Evolutionary conservation across 78 protist genomes (phyloP).

Genomic region (Speleostelium caveatum): DNA sequence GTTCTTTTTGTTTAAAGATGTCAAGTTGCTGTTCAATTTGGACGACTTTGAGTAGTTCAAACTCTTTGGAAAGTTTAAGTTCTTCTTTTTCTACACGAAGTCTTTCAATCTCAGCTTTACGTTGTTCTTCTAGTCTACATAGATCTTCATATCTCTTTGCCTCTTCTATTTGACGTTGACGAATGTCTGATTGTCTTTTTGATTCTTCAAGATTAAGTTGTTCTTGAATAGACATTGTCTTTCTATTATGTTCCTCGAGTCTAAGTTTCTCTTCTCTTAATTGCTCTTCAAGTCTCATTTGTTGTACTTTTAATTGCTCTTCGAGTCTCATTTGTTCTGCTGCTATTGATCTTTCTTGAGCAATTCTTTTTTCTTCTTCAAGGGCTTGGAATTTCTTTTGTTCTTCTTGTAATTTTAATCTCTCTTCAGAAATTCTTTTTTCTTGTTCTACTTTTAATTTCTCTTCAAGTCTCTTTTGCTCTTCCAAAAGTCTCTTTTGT

Average conservation of each 20-base stretch:
- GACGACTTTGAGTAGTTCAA: too few species aligned
- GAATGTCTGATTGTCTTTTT: conserved; percentile 8
- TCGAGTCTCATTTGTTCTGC: background rate
- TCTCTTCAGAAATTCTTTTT: background rate
- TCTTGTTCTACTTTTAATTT: background rate
- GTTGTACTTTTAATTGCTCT: background rate
- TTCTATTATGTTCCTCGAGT: background rate
- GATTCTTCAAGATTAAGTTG: background rate
- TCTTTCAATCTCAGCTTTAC: background rate
- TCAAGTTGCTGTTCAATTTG: conserved; percentile 30
- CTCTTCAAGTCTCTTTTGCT: background rate
- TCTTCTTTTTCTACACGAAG: background rate
- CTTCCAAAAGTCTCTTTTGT: background rate
- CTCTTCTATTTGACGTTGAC: background rate
- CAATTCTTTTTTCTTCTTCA: background rate
- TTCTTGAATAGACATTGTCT: background rate
- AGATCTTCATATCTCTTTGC: background rate
- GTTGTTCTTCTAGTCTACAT: background rate
- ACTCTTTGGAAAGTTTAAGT: background rate
- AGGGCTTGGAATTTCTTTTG: background rate
- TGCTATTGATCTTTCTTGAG: background rate
- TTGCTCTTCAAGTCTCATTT: background rate
- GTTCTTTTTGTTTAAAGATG: background rate
- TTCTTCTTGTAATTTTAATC: background rate
- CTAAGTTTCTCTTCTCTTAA: background rate